Evolutionary conservation across 768 basidiomycete genomes (phyloP), one percentile per base, ranked within the genome.

Genomic region (Auricularia sp.): DNA sequence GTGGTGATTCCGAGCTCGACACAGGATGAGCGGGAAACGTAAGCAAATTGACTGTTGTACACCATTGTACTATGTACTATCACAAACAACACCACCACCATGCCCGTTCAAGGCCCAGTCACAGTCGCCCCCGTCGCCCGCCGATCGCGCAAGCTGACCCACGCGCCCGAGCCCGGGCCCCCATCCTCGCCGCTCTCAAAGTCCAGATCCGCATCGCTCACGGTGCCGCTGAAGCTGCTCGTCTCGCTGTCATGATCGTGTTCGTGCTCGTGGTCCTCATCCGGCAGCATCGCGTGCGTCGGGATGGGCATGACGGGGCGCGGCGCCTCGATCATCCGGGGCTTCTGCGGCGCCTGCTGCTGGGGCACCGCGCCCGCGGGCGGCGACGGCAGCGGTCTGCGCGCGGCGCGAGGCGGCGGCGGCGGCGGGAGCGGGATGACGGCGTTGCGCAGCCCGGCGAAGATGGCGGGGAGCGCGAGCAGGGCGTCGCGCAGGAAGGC

Each of bases 401-500:
- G 24, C 7, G 29, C 24, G 24, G 29, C 29, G 10, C 24, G 29
- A 10, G 24, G 24, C 8, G 56, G 34, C 33, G 56, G 21, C 14
- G 56, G 56, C 5, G 56, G 56, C 34, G 75, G 80, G 14, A 85
- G 68, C 3, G 85, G 81, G 29, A 86, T 71, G 64, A 92, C 77
- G 42, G 81, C 77, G 72, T 87, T 87, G 45, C 88, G 83, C 62
- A 86, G 68, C 51, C 80, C 80, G 54, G 88, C 80, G 62, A 92
- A 76, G 70, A 84, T 68, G 67, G 87, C 81, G 3, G 91, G 91
- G 37, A 92, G 77, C 69, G 77, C 83, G 65, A 93, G 75, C 54
- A 93, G 75, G 16, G 75, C 69, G 69, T 93, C 89, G 54, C 92
- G 79, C 51, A 92, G 58, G 24, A 81, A 69, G 6, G 82, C 74